Conservation (phyloP, 164 flowering plant genomes). For the Vitis rupestris region DNA sequence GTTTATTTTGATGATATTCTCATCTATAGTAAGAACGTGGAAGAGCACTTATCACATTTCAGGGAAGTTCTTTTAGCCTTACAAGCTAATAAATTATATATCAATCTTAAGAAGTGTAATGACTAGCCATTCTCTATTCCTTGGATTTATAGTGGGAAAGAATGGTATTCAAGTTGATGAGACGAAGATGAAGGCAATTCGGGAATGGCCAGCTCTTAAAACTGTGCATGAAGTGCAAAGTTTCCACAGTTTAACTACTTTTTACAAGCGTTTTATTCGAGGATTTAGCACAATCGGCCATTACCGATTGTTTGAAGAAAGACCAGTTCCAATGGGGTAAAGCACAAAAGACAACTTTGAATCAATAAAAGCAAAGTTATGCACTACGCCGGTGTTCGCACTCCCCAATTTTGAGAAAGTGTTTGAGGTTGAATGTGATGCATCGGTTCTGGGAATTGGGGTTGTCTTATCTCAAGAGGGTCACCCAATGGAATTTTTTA, state of each 20-base stretch:
- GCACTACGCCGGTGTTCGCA: neutral
- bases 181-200: neutral
- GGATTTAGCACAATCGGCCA: neutral
- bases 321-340: neutral
- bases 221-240: neutral
- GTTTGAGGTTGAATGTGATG: conserved; percentile 13
- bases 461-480: conserved; percentile 7
- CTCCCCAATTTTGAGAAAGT: conserved; percentile 8
- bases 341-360: neutral
- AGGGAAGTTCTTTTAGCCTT: neutral
- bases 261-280: neutral
- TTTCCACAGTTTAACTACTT: neutral
- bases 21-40: too few relatives aligned
- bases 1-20: too few relatives aligned
- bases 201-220: neutral
- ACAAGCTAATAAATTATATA: neutral
- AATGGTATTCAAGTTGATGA: conserved; percentile 1
- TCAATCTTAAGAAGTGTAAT: conserved; percentile 5
- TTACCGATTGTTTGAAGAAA: conserved; percentile 5
- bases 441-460: neutral
- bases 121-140: neutral
- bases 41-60: too few relatives aligned
- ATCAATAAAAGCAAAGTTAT: neutral
- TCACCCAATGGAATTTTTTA: conserved; percentile 1
- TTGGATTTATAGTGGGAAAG: conserved; percentile 1